A percentile compares a stretch with the other conserved stretches of the same genome.
phyloP scores from a whole-genome alignment of 257 asterid species.

The Verbascum thapsus region DNA sequence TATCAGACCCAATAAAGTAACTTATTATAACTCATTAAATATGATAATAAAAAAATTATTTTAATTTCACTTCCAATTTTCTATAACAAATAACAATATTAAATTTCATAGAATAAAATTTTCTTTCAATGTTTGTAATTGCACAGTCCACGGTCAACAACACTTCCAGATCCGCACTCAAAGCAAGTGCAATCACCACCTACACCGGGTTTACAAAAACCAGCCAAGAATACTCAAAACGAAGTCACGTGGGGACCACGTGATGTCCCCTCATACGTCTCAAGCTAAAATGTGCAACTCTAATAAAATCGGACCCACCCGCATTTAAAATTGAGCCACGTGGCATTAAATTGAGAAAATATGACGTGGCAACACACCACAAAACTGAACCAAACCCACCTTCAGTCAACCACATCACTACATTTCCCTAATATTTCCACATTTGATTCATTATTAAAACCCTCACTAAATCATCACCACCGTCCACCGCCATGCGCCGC shows the following conservation, averaged over 20 bases:
- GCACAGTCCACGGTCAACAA: constrained; percentile 8
- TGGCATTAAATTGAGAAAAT: constrained; percentile 49
- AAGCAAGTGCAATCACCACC: background rate
- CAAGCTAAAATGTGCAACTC: constrained; percentile 39
- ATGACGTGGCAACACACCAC: constrained; percentile 47
- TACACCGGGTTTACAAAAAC: constrained; percentile 5
- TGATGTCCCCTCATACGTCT: constrained; percentile 24
- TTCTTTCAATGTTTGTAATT: background rate
- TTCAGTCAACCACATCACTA: constrained; percentile 38
- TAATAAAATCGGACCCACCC: constrained; percentile 26
- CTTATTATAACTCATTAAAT: no score
- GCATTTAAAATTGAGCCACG: constrained; percentile 29
- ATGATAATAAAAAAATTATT: no score
- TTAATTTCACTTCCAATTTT: no score
- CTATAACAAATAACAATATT: background rate
- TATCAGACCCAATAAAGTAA: no score
- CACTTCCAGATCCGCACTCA: constrained; percentile 19
- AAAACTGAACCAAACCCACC: constrained; percentile 29
- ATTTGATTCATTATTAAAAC: constrained; percentile 29
- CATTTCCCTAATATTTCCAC: constrained; percentile 18
- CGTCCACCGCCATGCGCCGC: constrained; percentile 43
- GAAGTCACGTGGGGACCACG: constrained; percentile 28
- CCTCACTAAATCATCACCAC: constrained; percentile 32
- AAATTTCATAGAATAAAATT: background rate
- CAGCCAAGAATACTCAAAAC: no score